Evolutionary conservation across 2,329 filamentous ascomycete species (phyloP).

Genomic region (Aureobasidium lini): DNA sequence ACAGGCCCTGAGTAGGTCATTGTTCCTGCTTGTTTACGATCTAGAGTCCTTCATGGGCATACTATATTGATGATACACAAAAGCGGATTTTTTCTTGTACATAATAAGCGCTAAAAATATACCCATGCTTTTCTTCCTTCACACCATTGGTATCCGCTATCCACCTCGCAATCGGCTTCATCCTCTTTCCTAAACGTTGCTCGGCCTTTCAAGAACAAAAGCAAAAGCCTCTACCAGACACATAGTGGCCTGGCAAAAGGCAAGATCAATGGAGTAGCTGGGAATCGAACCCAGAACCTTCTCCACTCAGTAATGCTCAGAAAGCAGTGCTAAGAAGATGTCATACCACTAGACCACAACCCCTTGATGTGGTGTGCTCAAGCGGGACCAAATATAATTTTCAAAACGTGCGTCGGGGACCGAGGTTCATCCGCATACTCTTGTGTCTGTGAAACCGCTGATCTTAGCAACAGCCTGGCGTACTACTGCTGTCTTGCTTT

Average conservation of each 20-base stretch:
- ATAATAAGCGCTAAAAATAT: background rate
- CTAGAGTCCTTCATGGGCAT: background rate
- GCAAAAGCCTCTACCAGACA: background rate
- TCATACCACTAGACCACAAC: slow-evolving; percentile 13
- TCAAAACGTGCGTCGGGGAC: background rate
- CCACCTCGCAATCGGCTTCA: too few species aligned
- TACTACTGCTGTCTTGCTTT: too few species aligned
- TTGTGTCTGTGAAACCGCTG: too few species aligned
- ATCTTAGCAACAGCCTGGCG: too few species aligned
- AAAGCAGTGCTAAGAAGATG: slow-evolving; percentile 12
- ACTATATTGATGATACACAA: background rate
- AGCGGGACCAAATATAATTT: background rate
- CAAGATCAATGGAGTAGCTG: slow-evolving; percentile 5
- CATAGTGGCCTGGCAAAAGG: background rate
- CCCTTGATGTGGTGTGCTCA: background rate
- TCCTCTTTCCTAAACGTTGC: background rate
- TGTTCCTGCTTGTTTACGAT: background rate
- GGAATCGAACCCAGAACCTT: slow-evolving; percentile 13
- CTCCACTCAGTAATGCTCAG: slow-evolving; percentile 8
- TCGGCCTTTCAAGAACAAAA: background rate
- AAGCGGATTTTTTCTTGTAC: background rate
- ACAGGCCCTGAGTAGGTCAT: slow-evolving; percentile 8
- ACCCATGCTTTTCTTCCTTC: background rate
- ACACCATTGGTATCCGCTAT: background rate
- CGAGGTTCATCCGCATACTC: background rate